Conservation (phyloP, 768 basidiomycete species). For the Leccinum subtestaceum region DNA sequence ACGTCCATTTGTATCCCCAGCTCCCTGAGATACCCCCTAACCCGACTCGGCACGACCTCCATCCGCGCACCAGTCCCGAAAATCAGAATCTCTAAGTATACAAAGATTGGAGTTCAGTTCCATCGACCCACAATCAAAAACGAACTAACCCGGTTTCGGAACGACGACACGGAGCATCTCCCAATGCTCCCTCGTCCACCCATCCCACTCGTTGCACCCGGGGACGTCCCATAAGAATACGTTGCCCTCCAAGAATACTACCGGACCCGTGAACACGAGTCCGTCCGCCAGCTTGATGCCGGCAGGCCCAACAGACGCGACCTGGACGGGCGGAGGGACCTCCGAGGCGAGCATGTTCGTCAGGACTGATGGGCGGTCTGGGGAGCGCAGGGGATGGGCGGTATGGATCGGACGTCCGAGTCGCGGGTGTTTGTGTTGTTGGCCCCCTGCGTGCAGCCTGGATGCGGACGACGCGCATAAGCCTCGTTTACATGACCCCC, state of each 20-base stretch:
- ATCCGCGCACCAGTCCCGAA: constrained; percentile 81
- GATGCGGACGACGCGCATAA: no score
- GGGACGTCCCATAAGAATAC: constrained; percentile 92
- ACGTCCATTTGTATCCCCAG: constrained; percentile 87
- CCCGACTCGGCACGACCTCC: constrained; percentile 61
- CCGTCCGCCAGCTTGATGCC: constrained; percentile 80
- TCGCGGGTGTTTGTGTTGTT: not conserved
- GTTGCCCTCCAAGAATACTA: constrained; percentile 81
- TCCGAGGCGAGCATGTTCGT: constrained; percentile 76
- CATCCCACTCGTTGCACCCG: constrained; percentile 47
- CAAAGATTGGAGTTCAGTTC: not conserved
- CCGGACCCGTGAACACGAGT: constrained; percentile 70
- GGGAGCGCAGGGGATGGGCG: constrained; percentile 3
- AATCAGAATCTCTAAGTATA: constrained; percentile 53
- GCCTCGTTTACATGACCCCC: not conserved
- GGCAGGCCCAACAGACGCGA: constrained; percentile 56
- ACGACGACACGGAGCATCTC: constrained; percentile 77
- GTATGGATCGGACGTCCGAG: constrained; percentile 15
- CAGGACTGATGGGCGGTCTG: constrained; percentile 35
- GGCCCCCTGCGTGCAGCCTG: not conserved
- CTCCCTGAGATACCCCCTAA: constrained; percentile 65
- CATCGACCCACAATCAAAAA: not conserved
- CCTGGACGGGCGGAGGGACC: constrained; percentile 66
- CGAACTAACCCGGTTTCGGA: constrained; percentile 73
- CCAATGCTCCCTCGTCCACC: constrained; percentile 74